A percentile compares a stretch with the other conserved stretches of the same genome.
Conservation (phyloP, 768 basidiomycete species). For the Podaxis sp. region DNA sequence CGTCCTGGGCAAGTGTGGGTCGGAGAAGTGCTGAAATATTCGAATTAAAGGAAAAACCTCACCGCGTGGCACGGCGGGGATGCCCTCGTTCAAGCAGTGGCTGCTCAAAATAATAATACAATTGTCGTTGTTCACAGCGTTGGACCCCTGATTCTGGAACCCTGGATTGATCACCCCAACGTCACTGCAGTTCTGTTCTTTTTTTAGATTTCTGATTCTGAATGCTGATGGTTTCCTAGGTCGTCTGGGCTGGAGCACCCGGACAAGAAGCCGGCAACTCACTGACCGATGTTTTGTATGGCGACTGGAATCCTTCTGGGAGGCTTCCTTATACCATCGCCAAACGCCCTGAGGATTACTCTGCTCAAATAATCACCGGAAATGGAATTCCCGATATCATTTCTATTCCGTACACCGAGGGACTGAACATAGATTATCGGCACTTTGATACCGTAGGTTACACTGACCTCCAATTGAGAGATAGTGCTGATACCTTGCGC, state of each 20-base stretch:
- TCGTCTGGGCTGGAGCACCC: conserved; percentile 67
- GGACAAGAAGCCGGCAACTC: conserved; percentile 72
- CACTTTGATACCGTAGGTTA: conserved; percentile 64
- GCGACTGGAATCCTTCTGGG: conserved; percentile 66
- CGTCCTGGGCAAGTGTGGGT: not conserved
- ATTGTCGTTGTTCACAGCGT: conserved; percentile 69
- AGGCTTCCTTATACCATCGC: conserved; percentile 77
- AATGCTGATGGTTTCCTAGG: conserved; percentile 25
- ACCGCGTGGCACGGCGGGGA: conserved; percentile 78
- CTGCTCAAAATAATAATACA: conserved; percentile 66
- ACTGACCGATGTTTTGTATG: conserved; percentile 71
- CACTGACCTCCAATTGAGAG: not conserved
- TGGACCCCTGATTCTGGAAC: conserved; percentile 58
- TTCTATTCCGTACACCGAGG: conserved; percentile 40
- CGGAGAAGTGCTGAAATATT: not conserved
- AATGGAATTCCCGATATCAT: conserved; percentile 38
- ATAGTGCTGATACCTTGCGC: conserved; percentile 11
- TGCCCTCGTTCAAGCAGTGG: conserved; percentile 66
- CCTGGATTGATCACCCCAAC: conserved; percentile 74
- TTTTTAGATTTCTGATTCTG: conserved; percentile 19
- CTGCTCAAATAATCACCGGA: conserved; percentile 45
- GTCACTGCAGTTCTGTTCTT: conserved; percentile 58
- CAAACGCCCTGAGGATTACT: conserved; percentile 55
- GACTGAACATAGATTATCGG: conserved; percentile 70
- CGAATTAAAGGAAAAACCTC: conserved; percentile 51